Evolutionary conservation across 768 basidiomycete species (phyloP), one percentile per base, ranked within the genome.

Genomic region (Kwoniella botswanensis): DNA sequence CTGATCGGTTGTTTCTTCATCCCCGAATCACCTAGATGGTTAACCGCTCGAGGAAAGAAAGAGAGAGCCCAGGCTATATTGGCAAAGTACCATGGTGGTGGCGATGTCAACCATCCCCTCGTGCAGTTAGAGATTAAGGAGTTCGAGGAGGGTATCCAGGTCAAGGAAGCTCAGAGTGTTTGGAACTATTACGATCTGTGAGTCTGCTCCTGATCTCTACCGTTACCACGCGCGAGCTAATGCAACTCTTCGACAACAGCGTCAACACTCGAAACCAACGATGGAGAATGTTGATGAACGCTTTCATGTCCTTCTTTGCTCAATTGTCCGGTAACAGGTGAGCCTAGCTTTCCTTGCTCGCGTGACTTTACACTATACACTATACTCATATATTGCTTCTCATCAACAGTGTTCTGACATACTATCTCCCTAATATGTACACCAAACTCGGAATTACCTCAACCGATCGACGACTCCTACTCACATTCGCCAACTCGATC

Each of bases 1-100:
- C 59, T 76, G 15, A 1, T 58, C n/a, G 76, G 76, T 15, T 65
- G 71, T 21, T 58, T 70, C 61, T 72, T 87, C 17, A 86, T 87
- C 69, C 87, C 87, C 13, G 88, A 88, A 80, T 88, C 87, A 15
- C 88, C 88, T 21, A 84, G 88, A 68, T 88, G 88, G 88, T 81
- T 88, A n/a, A 86, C 86, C 76, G 86, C 86, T 50, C 76, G 85
- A 53, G 88, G 88, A 12, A 86, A 85, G 71, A 72, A 76, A 6
- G 84, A 86, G 11, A 29, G 85, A 70, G 87, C 88, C 3, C 83
- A 85, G 24, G 67, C 73, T 24, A 86, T 88, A 46, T 83, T 89
- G 3, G 88, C 88, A 7, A 83, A 83, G 44, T 84, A 87, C 59
- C 88, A 89, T 69, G 70, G 84, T 53, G 86, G 80, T 21, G 84